These are phyloP conservation scores for Aspergillus nomiae DNA, from an alignment of 2,329 filamentous ascomycete species.

Conservation along the genomic window DNA sequence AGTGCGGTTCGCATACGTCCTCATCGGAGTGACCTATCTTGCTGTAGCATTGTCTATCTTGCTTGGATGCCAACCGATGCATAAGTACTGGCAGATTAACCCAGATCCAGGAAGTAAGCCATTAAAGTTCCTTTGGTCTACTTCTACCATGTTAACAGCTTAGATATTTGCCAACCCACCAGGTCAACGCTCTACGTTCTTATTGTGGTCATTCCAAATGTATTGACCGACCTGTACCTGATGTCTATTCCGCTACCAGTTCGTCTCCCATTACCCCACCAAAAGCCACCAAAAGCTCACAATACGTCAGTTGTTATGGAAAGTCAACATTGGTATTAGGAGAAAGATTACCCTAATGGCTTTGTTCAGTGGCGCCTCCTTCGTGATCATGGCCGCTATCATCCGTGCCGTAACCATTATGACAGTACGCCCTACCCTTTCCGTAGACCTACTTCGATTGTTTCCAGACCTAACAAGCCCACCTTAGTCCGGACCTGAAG, in stretches of 20 bases:
- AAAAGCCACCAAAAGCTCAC: not conserved
- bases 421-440: constrained; percentile 25
- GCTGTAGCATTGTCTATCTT: constrained; percentile 51
- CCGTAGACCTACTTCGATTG: not conserved
- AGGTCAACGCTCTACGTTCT: constrained; percentile 51
- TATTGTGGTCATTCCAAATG: constrained; percentile 52
- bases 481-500: constrained; percentile 32
- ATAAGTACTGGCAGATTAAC: constrained; percentile 60
- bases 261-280: not conserved
- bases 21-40: constrained; percentile 53
- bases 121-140: not conserved
- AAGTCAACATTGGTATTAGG: constrained; percentile 47
- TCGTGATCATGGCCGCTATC: constrained; percentile 56
- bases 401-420: constrained; percentile 54
- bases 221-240: constrained; percentile 60
- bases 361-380: constrained; percentile 57
- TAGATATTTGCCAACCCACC: constrained; percentile 51
- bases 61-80: constrained; percentile 56
- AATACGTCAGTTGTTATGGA: constrained; percentile 52
- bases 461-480: not conserved
- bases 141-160: not conserved
- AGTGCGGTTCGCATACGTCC: constrained; percentile 52
- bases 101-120: constrained; percentile 58
- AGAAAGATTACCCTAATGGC: constrained; percentile 55
- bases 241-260: constrained; percentile 60